Percentiles rank a stretch among this genome's conserved stretches.
Conservation (phyloP, 1,139 yeast genomes). For the Kazachstania sp. region DNA sequence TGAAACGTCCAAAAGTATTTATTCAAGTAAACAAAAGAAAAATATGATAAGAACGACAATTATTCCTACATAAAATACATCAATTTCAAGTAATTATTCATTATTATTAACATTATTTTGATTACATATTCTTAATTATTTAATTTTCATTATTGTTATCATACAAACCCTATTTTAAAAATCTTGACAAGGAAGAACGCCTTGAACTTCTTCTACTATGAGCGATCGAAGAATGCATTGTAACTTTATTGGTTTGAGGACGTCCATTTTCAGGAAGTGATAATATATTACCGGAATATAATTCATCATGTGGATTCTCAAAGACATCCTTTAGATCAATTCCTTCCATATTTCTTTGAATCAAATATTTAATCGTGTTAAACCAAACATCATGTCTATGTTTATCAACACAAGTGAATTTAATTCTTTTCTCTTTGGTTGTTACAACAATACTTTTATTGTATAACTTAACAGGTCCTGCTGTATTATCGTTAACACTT, state of each 20-base stretch:
- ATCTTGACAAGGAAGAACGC: constrained; percentile 1
- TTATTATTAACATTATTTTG: neutral
- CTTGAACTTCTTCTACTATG: constrained; percentile 2
- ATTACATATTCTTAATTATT: neutral
- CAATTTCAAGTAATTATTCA: too few species aligned
- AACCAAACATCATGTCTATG: constrained; percentile 90
- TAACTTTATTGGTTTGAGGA: constrained; percentile 7
- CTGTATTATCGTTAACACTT: constrained; percentile 76
- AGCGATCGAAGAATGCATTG: constrained; percentile 1
- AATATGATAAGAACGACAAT: too few species aligned
- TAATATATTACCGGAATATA: constrained; percentile 22
- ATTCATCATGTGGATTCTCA: constrained; percentile 16
- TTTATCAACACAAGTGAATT: constrained; percentile 80
- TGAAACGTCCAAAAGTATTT: too few species aligned
- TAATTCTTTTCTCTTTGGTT: constrained; percentile 60
- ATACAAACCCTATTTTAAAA: neutral
- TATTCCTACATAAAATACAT: too few species aligned
- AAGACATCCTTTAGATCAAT: constrained; percentile 38
- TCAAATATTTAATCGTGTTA: constrained; percentile 69
- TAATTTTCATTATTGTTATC: neutral
- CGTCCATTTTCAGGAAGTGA: constrained; percentile 21
- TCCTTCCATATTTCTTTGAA: constrained; percentile 61
- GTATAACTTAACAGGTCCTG: constrained; percentile 82
- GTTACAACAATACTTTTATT: constrained; percentile 75
- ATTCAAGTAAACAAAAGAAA: too few species aligned